Base-by-base conservation (phyloP, 768 basidiomycete genomes). In the Inosperma sp. region DNA sequence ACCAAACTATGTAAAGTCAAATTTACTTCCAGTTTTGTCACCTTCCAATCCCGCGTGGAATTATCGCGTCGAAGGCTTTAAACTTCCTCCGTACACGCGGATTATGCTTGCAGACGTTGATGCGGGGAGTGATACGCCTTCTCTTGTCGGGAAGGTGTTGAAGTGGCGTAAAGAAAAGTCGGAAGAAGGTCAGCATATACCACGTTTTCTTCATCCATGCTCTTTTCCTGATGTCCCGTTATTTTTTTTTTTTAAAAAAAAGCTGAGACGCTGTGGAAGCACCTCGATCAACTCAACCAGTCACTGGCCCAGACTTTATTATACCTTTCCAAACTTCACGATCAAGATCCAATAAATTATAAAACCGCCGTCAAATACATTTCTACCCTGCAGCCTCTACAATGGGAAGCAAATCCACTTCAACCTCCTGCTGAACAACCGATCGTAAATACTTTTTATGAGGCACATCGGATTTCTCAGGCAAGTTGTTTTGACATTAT, bases 31-130 rank as follows among this genome's bases (percentile, higher is more conserved):
- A 13, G 72, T 78, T n/a, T 65, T 90, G 1, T 79, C 80, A 5
- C 81, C 87, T 16, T 72, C 71, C 27, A 90, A 90, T 51, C 58
- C 64, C 2, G 75, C 73, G 48, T 96, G 94, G 94, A 84, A 92
- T 58, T 80, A 86, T 57, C 65, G 62, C 26, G 76, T 86, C 10
- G 69, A 74, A 49, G 79, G 83, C 0, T 91, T 96, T 65, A 77
- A 80, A 46, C 82, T 99, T 27, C 96, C 96, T 3, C 90, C 89
- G 0, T 68, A 83, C 44, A 84, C 88, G 17, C 76, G 89, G 48
- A 77, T 99, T 29, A 78, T 98, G 69, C 77, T 99, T 17, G 96
- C 94, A 21, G 96, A 99, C 63, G 93, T 98, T 13, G 90, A 96
- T 60, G 92, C 89, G 7, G 96, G 96, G 8, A 94, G 89, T 57